Evolutionary conservation across 176 grass and related monocot genomes (phyloP), one percentile per base, ranked within the genome.

Genomic region (Hsuehochloa calcarea): DNA sequence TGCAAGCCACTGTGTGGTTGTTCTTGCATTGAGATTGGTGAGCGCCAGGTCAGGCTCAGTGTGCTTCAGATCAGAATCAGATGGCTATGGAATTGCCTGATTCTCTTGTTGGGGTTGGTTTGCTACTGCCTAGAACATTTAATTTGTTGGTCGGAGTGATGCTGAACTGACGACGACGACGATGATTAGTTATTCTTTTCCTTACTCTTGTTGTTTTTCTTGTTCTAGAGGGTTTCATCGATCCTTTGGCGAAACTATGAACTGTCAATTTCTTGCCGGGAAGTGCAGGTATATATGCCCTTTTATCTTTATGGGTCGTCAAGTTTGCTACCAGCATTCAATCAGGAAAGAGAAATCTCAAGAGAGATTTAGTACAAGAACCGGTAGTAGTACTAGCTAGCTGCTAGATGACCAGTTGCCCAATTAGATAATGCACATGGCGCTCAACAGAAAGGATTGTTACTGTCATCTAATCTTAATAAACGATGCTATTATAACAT

Each of bases 361-460:
- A 52, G 17, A 69, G 23, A 38, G 52, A 52, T 39, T n/a, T 26
- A 10, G 82, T 56, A 44, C 8, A 49, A 22, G 16, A 54, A 56
- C 38, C n/a, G 23, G 49, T 27, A 35, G 65, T 20, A 16, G 74
- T 59, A 58, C 47, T 23, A 46, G 59, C 6, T 27, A 46, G 4
- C 14, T 50, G 47, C 47, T 50, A 50, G 15, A 34, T 34, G 14
- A 15, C 14, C 19, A 40, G 20, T 72, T 71, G 61, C 40, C 37
- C 41, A 68, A 17, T 75, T 68, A 68, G 82, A 89, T 75, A n/a
- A 27, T 29, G 83, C 77, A 77, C 88, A 81, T 81, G 77, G 88
- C 16, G 43, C 54, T 55, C 41, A 54, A 85, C 71, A 10, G 52
- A 63, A 69, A 52, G 71, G 25, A 52, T 16, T 85, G 78, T 55